These are phyloP conservation scores for Hyaloscypha finlandica DNA, from an alignment of 495 filamentous ascomycete species.

Conservation along the genomic window DNA sequence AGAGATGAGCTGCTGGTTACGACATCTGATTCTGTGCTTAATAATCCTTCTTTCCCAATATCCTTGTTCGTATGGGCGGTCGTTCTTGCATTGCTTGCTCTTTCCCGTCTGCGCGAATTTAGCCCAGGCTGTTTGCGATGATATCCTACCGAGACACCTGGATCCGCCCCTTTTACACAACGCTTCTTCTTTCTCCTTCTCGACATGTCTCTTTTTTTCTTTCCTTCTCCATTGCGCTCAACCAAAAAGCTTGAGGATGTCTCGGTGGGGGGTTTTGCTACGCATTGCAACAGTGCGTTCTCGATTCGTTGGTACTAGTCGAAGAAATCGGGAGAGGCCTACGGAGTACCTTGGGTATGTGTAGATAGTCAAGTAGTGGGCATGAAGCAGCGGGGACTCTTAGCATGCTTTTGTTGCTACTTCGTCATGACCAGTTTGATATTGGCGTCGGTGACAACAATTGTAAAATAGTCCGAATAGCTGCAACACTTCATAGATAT, in stretches of 20 bases:
- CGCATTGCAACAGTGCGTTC: slow-evolving; percentile 9
- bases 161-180: slow-evolving; percentile 14
- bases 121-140: slow-evolving; percentile 30
- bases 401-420: slow-evolving; percentile 9
- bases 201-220: slow-evolving; percentile 36
- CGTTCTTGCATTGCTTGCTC: slow-evolving; percentile 30
- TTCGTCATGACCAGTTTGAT: slow-evolving; percentile 20
- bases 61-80: slow-evolving; percentile 35
- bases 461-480: slow-evolving; percentile 22
- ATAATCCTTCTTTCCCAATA: slow-evolving; percentile 34
- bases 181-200: slow-evolving; percentile 21
- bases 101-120: slow-evolving; percentile 22
- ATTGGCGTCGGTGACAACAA: slow-evolving; percentile 24
- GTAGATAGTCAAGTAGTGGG: slow-evolving; percentile 27
- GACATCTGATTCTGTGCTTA: slow-evolving; percentile 29
- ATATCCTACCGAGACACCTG: slow-evolving; percentile 36
- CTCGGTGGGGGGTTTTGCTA: slow-evolving; percentile 16
- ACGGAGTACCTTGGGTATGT: slow-evolving; percentile 29
- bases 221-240: slow-evolving; percentile 26
- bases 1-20: slow-evolving; percentile 30
- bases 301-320: slow-evolving; percentile 16
- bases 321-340: slow-evolving; percentile 17
- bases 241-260: slow-evolving; percentile 31
- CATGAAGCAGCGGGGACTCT: slow-evolving; percentile 12
- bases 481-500: slow-evolving; percentile 20